Base-by-base conservation (phyloP, 2,329 filamentous ascomycete species). In the Fusarium austroafricanum region DNA sequence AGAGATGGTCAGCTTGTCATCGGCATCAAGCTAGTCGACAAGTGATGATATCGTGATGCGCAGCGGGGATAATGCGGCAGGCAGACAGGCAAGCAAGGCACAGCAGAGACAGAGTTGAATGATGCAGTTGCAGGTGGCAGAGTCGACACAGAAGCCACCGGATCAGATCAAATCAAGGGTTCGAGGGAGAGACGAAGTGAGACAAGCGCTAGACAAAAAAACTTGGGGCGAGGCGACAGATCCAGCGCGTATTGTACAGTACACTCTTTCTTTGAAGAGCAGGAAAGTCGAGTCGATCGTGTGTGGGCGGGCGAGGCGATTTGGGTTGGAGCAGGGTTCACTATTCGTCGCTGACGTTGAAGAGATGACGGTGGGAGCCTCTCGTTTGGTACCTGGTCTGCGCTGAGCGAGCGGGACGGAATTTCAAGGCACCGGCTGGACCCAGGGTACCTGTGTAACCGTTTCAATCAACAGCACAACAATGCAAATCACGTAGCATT, bases 361-460 rank as follows among this genome's bases (percentile, higher is more conserved):
- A 58, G 53, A 63, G 56, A 55, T 61, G 67, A 60, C 55, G 67
- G 59, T 59, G 61, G 50, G 42, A 68, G 51, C 29, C 29, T 31
- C 29, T 31, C 12, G 29, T 31, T 31, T 31, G 12, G 29, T 10
- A 5, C 26, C 26, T 7, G 33, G 33, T 35, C 33, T 35, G 31
- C 31, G 31, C 31, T 33, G 31, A 33, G 31, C 17, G 33, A 40
- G 46, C 65, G 72, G 68, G 70, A 65, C 74, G 75, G 75, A 77
- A 73, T 76, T 75, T 75, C 65, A 75, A 75, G 69, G 61, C 57
- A 71, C 75, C 74, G 74, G 59, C 4, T 31, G 53, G 5, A 12
- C 31, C 14, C 6, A 17, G 14, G 14, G 18, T 12, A 26, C n/a
- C 23, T 50, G 29, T 40, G 55, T 33, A 28, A 42, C 11, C 8